These are phyloP conservation scores for Coleophoma cylindrospora DNA, from an alignment of 2,329 filamentous ascomycete species.

Conservation along the genomic window DNA sequence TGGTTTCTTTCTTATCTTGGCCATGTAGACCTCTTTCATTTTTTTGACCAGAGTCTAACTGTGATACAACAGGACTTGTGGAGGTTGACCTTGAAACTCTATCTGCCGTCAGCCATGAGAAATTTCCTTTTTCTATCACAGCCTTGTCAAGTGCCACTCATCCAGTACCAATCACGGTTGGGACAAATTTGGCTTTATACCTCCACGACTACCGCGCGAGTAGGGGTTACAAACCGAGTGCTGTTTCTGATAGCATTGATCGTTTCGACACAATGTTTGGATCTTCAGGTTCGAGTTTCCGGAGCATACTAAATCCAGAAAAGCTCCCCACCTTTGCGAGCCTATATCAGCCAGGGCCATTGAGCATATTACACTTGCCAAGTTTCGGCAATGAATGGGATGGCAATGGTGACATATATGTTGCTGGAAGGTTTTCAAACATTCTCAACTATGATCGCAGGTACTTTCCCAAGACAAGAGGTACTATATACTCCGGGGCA, in stretches of 20 bases:
- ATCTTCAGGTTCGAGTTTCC: constrained; percentile 11
- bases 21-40: too few relatives aligned
- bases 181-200: constrained; percentile 75
- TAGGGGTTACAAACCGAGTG: constrained; percentile 8
- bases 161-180: constrained; percentile 72
- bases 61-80: constrained; percentile 48
- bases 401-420: constrained; percentile 69
- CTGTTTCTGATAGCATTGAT: constrained; percentile 19
- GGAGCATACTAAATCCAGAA: constrained; percentile 33
- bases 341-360: constrained; percentile 73
- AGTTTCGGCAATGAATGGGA: constrained; percentile 35
- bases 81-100: constrained; percentile 78
- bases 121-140: constrained; percentile 78
- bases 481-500: constrained; percentile 79
- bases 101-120: constrained; percentile 60
- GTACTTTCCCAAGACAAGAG: constrained; percentile 72
- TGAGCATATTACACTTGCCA: constrained; percentile 77
- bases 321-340: constrained; percentile 59
- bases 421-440: constrained; percentile 83
- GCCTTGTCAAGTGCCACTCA: constrained; percentile 68
- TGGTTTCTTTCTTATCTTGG: constrained; percentile 21
- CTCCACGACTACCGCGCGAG: constrained; percentile 68
- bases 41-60: too few relatives aligned
- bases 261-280: constrained; percentile 20
- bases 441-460: constrained; percentile 87